phyloP scores from a whole-genome alignment of 2,329 filamentous ascomycete genomes.

The Xylaria sp. region DNA sequence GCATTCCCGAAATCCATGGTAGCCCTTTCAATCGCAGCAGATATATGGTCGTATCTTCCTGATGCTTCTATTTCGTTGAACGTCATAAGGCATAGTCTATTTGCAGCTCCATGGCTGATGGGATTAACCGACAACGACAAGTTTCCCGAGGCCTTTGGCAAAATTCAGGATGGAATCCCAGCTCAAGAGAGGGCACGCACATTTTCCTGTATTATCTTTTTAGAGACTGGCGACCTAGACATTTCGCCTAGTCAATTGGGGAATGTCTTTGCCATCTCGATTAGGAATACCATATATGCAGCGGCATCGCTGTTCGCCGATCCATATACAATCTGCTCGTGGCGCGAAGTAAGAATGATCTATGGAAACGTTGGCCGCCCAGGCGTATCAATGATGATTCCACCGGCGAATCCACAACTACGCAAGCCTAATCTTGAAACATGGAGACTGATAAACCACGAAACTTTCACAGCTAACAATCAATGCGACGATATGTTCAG shows the following conservation, averaged over 20 bases:
- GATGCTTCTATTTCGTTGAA: conserved; percentile 16
- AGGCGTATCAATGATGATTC: conserved; percentile 21
- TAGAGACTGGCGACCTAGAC: conserved; percentile 5
- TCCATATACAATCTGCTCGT: not conserved
- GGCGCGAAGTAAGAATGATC: conserved; percentile 16
- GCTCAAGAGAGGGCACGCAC: not conserved
- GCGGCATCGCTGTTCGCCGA: conserved; percentile 12
- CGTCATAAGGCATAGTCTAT: conserved; percentile 4
- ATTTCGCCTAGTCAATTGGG: not conserved
- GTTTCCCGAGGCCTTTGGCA: too few species aligned
- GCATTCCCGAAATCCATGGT: not conserved
- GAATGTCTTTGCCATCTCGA: conserved; percentile 16
- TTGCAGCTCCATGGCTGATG: not conserved
- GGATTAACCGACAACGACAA: too few species aligned
- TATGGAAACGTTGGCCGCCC: conserved; percentile 20
- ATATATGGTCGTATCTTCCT: not conserved
- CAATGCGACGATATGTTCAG: conserved; percentile 13
- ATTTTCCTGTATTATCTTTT: conserved; percentile 17
- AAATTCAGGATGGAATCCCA: too few species aligned
- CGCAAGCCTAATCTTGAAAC: conserved; percentile 10
- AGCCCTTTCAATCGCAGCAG: not conserved
- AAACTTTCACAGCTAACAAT: not conserved
- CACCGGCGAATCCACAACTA: conserved; percentile 2
- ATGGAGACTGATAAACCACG: conserved; percentile 19
- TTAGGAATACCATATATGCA: conserved; percentile 16